Base-by-base conservation (phyloP, 495 filamentous ascomycete species). In the Chlorociboria aeruginascens region DNA sequence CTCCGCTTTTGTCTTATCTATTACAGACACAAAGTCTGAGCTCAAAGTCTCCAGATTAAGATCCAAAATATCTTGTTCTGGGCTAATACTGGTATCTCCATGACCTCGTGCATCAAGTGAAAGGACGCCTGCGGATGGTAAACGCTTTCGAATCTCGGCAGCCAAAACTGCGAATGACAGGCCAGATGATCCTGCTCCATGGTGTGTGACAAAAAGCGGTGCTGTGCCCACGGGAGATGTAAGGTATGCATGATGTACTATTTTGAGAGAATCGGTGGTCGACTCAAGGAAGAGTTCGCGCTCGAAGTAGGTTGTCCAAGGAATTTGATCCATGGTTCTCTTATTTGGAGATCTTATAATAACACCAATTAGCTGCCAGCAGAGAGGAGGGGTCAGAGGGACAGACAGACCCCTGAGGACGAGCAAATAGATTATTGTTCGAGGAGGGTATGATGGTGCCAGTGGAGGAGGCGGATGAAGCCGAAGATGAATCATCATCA, bases 251-350 rank as follows among this genome's bases (percentile, higher is more conserved):
- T 97, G 90, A 64, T 87, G 81, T 40, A 72, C 77, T 30, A 85
- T 74, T n/a, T 52, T 49, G 34, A 45, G 49, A 16, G 51, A 45
- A 14, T 57, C 66, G 57, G 43, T 53, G 43, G 47, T 64, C 49
- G 57, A 71, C 30, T 77, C 63, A 35, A 94, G 72, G 58, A 81
- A 87, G 39, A 93, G 73, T 58, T 95, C 89, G 53, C 86, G 82
- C 45, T 81, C 71, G 66, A 95, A 96, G 69, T 89, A 95, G 40
- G 84, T 78, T 12, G 81, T 83, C 92, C 92, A 98, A 48, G 77
- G 71, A n/a, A 89, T 76, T 45, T 71, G 74, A 29, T 73, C 67
- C 13, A 74, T 52, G 12, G 69, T 63, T 40, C 69, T 60, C 48
- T 51, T 60, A 40, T 52, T 57, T 8, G 57, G 54, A 9, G 48